A percentile compares a stretch with the other conserved stretches of the same genome.
Conservation (phyloP, 345 rosid species). For the Hibiscus mutabilis region DNA sequence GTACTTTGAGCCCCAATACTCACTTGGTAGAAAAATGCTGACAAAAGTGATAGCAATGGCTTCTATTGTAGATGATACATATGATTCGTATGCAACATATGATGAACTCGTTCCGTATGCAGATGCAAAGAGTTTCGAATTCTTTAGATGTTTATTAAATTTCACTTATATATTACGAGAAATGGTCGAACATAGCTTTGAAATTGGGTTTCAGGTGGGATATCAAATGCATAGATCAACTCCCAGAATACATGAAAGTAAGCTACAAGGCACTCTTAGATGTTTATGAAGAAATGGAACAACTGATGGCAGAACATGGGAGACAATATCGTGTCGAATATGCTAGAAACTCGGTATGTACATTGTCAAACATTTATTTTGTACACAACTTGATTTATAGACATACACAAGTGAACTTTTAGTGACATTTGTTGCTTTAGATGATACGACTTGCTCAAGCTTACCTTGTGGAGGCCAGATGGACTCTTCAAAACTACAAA, state of each 20-base stretch:
- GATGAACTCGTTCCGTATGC: conserved; percentile 21
- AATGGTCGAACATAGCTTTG: not conserved
- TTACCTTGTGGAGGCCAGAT: conserved; percentile 26
- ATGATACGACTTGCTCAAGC: conserved; percentile 16
- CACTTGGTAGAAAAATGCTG: conserved; percentile 12
- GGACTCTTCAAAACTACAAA: conserved; percentile 15
- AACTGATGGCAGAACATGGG: conserved; percentile 12
- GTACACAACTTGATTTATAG: too few species aligned
- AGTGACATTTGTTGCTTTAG: not conserved
- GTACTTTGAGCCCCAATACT: conserved; percentile 19
- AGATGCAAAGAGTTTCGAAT: conserved; percentile 17
- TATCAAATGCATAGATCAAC: not conserved
- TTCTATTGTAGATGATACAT: conserved; percentile 22
- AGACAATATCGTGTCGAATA: conserved; percentile 14
- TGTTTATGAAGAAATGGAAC: conserved; percentile 25
- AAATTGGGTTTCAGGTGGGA: conserved; percentile 21
- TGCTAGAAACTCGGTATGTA: conserved; percentile 26
- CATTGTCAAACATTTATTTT: not conserved
- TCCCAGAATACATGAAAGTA: conserved; percentile 33
- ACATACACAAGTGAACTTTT: too few species aligned
- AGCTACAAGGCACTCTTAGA: conserved; percentile 24
- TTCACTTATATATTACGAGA: not conserved
- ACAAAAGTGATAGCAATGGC: conserved; percentile 19
- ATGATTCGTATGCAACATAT: conserved; percentile 14
- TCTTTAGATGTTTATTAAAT: not conserved